Evolutionary conservation across 1,284 basidiomycete genomes (phyloP).

Genomic region (Bondarzewia mesenterica): DNA sequence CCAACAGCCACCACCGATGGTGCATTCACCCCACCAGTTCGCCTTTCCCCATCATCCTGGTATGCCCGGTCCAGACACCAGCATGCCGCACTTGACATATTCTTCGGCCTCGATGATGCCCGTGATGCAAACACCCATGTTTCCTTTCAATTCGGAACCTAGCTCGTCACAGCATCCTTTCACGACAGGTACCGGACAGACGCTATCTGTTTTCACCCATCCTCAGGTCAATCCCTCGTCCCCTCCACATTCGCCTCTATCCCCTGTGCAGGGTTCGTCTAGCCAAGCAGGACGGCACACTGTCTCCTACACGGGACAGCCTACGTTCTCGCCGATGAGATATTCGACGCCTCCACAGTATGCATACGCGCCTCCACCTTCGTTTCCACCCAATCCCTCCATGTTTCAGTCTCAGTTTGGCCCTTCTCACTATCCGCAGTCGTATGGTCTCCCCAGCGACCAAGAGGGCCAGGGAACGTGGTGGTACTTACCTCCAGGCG

Average conservation of each 20-base stretch:
- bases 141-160: constrained; percentile 15
- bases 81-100: constrained; percentile 22
- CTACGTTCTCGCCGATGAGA: constrained; percentile 31
- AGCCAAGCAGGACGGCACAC: constrained; percentile 17
- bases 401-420: constrained; percentile 31
- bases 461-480: constrained; percentile 37
- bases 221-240: constrained; percentile 24
- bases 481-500: constrained; percentile 42
- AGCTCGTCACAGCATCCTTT: constrained; percentile 15
- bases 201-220: constrained; percentile 17
- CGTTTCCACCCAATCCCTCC: constrained; percentile 27
- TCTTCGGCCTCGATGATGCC: constrained; percentile 20
- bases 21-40: constrained; percentile 29
- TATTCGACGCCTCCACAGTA: constrained; percentile 32
- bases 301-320: constrained; percentile 24
- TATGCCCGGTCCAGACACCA: constrained; percentile 23
- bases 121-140: too few relatives aligned
- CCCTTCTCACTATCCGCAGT: constrained; percentile 29
- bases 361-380: constrained; percentile 31
- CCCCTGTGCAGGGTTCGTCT: constrained; percentile 14
- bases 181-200: constrained; percentile 13
- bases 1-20: constrained; percentile 29
- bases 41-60: constrained; percentile 28
- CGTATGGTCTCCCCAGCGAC: constrained; percentile 24
- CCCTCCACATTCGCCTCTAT: constrained; percentile 22